A percentile compares a stretch with the other conserved stretches of the same genome.
Evolutionary conservation across 78 protist genomes (phyloP).

Genomic region (Thecamonas trahens): DNA sequence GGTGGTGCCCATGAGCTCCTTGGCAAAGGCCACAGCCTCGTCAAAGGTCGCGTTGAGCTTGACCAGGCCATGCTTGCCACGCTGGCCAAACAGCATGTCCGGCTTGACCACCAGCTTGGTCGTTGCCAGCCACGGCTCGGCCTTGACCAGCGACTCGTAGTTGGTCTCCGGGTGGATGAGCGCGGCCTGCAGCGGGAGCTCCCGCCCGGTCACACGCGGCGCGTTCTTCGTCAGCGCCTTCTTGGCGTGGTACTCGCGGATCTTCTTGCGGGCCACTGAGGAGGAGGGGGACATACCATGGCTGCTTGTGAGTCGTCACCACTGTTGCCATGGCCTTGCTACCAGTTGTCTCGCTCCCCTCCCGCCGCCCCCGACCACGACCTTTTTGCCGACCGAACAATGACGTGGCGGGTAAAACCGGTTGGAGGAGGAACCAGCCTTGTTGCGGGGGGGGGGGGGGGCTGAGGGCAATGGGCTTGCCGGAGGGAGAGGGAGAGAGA

Average conservation of each 20-base stretch:
- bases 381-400: too few relatives aligned
- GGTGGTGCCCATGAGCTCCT: conserved; percentile 41
- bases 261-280: conserved; percentile 67
- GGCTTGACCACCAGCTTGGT: conserved; percentile 75
- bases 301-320: too few relatives aligned
- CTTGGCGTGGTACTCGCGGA: conserved; percentile 62
- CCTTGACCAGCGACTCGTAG: background rate
- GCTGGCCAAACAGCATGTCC: conserved; percentile 65
- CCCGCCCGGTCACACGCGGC: background rate
- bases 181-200: background rate
- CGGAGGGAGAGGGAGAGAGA: too few relatives aligned
- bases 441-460: too few relatives aligned
- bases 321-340: too few relatives aligned
- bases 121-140: conserved; percentile 33
- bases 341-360: too few relatives aligned
- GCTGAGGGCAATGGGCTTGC: too few relatives aligned
- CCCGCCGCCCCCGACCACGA: too few relatives aligned
- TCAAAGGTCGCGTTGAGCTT: conserved; percentile 45
- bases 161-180: background rate
- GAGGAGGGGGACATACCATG: too few relatives aligned
- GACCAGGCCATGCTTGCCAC: conserved; percentile 75
- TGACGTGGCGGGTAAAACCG: too few relatives aligned
- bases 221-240: conserved; percentile 29
- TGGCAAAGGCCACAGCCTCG: conserved; percentile 46
- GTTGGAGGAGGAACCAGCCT: too few relatives aligned